Evolutionary conservation across 176 grass and related monocot genomes (phyloP).

Genomic region (Avena insularis): DNA sequence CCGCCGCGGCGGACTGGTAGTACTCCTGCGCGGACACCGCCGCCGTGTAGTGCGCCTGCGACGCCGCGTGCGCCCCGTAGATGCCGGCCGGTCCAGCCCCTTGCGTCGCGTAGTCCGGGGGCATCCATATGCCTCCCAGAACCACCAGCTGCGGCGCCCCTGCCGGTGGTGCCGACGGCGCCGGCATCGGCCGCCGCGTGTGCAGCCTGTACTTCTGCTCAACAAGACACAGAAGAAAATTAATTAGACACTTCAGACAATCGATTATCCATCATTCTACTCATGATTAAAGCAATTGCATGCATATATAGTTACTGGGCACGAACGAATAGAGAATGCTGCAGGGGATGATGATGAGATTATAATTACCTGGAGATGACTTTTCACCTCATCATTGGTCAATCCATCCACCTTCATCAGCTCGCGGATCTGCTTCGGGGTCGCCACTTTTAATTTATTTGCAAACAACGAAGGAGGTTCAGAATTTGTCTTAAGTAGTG

Average conservation of each 20-base stretch:
- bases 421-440: conserved; percentile 97
- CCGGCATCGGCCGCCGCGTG: conserved; percentile 70
- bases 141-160: conserved; percentile 77
- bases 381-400: conserved; percentile 99
- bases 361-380: conserved; percentile 87
- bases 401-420: conserved; percentile 96
- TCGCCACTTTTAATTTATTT: conserved; percentile 69
- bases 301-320: neutral
- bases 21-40: conserved; percentile 65
- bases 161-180: conserved; percentile 33
- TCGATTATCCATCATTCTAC: neutral
- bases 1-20: conserved; percentile 54
- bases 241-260: neutral
- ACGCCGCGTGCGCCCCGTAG: conserved; percentile 75
- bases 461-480: conserved; percentile 15
- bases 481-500: conserved; percentile 25
- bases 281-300: conserved; percentile 12
- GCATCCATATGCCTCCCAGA: conserved; percentile 90
- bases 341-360: conserved; percentile 35
- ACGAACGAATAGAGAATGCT: neutral
- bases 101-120: conserved; percentile 77
- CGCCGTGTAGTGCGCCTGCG: conserved; percentile 65
- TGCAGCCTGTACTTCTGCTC: conserved; percentile 93
- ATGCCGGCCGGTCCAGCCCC: conserved; percentile 53
- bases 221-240: neutral